Evolutionary conservation across 2,329 filamentous ascomycete species (phyloP).

Genomic region (Epichloe brachyelytri): DNA sequence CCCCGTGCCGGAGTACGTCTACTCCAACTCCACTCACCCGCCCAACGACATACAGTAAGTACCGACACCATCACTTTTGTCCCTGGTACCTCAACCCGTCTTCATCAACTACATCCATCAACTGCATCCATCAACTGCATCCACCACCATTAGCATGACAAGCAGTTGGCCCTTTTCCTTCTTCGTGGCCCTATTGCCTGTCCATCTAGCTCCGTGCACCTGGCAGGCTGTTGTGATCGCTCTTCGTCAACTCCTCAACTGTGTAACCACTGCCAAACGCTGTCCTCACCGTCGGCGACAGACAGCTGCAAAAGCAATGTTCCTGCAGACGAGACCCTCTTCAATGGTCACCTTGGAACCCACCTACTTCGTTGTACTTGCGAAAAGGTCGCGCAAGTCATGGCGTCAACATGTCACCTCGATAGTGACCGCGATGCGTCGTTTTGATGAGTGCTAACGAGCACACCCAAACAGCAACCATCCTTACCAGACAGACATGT

Average conservation of each 20-base stretch:
- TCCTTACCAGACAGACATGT: conserved; percentile 39
- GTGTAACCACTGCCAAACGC: neutral
- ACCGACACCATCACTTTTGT: conserved; percentile 21
- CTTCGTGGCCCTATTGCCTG: neutral
- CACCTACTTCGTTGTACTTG: neutral
- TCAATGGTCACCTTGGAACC: neutral
- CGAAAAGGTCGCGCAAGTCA: neutral
- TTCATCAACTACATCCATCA: conserved; percentile 3
- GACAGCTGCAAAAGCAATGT: neutral
- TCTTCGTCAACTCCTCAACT: neutral
- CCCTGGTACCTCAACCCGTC: conserved; percentile 15
- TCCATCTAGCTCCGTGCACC: neutral
- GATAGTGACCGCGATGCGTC: neutral
- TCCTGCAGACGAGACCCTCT: neutral
- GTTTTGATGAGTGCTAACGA: conserved; percentile 14
- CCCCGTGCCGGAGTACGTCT: conserved; percentile 47
- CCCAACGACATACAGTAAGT: conserved; percentile 48
- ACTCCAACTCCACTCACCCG: conserved; percentile 40
- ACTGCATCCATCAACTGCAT: neutral
- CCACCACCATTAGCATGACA: too few relatives aligned
- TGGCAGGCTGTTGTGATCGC: neutral
- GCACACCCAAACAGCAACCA: conserved; percentile 25
- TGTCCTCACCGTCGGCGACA: neutral
- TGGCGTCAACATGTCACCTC: neutral
- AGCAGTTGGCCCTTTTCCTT: neutral